Conservation (phyloP, 768 basidiomycete species). For the Clitopilus passeckerianus region DNA sequence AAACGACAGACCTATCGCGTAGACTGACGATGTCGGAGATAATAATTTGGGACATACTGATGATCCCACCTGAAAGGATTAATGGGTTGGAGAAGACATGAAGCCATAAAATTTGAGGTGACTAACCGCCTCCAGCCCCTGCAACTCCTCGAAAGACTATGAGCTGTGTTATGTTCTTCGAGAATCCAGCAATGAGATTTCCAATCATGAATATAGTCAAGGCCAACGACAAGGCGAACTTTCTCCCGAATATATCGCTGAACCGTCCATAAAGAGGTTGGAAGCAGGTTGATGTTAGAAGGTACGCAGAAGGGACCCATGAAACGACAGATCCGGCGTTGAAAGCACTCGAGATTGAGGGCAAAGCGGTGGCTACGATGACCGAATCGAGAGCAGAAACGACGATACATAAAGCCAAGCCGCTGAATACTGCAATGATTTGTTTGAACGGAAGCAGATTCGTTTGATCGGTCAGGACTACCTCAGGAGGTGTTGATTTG, state of each 20-base stretch:
- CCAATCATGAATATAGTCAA: constrained; percentile 65
- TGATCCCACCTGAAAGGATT: constrained; percentile 41
- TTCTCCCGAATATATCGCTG: constrained; percentile 66
- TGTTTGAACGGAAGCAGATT: constrained; percentile 66
- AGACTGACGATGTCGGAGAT: constrained; percentile 70
- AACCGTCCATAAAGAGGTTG: constrained; percentile 60
- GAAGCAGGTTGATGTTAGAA: constrained; percentile 62
- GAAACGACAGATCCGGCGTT: constrained; percentile 57
- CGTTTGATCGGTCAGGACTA: constrained; percentile 62
- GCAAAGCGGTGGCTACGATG: constrained; percentile 70
- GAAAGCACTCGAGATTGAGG: constrained; percentile 63
- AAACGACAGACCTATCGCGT: constrained; percentile 45
- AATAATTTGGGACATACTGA: constrained; percentile 67
- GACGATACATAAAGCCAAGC: constrained; percentile 56
- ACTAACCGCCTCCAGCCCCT: constrained; percentile 58
- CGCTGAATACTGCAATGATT: constrained; percentile 56
- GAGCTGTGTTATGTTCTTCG: constrained; percentile 57
- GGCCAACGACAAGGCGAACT: constrained; percentile 49
- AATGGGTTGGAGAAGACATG: neutral
- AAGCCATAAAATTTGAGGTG: neutral
- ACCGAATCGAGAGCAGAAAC: constrained; percentile 67
- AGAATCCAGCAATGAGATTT: constrained; percentile 62
- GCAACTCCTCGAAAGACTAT: constrained; percentile 68
- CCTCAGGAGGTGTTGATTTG: neutral
- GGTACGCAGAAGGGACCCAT: constrained; percentile 73